Percentiles rank a stretch among this genome's conserved stretches.
phyloP scores from a whole-genome alignment of 2,329 filamentous ascomycete species.

The Atkinsonella texensis region DNA sequence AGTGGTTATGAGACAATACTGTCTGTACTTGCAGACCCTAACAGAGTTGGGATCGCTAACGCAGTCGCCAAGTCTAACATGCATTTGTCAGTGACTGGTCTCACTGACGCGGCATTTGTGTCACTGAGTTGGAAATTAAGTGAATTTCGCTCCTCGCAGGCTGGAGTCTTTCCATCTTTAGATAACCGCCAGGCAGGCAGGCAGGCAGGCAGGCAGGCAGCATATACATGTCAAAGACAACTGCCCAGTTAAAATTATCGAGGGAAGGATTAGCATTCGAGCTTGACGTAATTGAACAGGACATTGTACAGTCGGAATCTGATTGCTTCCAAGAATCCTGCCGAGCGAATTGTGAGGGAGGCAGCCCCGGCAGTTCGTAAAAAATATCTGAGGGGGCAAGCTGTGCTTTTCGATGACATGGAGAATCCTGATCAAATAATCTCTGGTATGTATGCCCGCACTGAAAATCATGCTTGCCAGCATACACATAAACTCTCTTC shows the following conservation, averaged over 20 bases:
- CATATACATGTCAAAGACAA: slow-evolving; percentile 48
- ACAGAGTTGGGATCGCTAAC: slow-evolving; percentile 38
- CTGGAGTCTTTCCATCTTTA: slow-evolving; percentile 18
- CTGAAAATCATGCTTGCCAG: no score
- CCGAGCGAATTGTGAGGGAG: slow-evolving; percentile 16
- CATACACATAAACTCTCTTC: no score
- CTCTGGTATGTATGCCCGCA: no score
- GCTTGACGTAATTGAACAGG: slow-evolving; percentile 34
- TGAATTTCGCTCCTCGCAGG: slow-evolving; percentile 32
- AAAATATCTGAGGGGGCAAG: slow-evolving; percentile 28
- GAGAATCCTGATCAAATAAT: slow-evolving; percentile 30
- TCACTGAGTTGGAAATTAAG: slow-evolving; percentile 36
- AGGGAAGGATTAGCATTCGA: slow-evolving; percentile 23
- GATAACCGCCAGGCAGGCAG: slow-evolving; percentile 24
- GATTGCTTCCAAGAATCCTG: slow-evolving; percentile 18
- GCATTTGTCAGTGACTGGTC: slow-evolving; percentile 39
- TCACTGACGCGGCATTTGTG: slow-evolving; percentile 30
- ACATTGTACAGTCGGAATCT: slow-evolving; percentile 25
- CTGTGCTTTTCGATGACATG: slow-evolving; percentile 48
- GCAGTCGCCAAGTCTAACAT: slow-evolving; percentile 41
- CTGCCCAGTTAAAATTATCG: slow-evolving; percentile 35
- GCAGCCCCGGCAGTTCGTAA: slow-evolving; percentile 16
- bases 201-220: no score
- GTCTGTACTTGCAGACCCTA: slow-evolving; percentile 20
- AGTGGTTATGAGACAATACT: slow-evolving; percentile 15